Evolutionary conservation across 208 protist genomes (phyloP).

Genomic region (Leishmania braziliensis): DNA sequence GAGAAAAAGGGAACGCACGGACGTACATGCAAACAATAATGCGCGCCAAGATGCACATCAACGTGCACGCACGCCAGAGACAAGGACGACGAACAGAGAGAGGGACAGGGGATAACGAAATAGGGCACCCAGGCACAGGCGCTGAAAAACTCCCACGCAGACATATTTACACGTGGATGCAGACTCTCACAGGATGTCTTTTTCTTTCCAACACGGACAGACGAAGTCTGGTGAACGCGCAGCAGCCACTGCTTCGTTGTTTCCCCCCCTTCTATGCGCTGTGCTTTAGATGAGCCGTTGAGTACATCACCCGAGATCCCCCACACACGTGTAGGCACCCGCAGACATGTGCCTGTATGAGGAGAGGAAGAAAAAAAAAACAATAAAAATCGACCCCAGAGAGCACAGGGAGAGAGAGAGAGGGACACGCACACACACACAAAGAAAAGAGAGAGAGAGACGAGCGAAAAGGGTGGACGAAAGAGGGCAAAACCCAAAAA

Average conservation of each 20-base stretch:
- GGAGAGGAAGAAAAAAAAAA: background rate
- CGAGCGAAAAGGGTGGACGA: background rate
- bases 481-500: conserved; percentile 1
- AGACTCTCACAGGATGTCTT: background rate
- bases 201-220: background rate
- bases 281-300: background rate
- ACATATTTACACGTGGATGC: background rate
- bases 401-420: background rate
- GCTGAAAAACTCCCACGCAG: background rate
- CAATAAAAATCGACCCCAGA: background rate
- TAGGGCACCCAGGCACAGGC: background rate
- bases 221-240: background rate
- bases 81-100: conserved; percentile 1
- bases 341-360: background rate
- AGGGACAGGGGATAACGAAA: background rate
- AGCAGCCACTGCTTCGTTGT: background rate
- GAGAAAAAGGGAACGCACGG: background rate
- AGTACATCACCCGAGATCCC: background rate
- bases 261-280: background rate
- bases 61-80: background rate
- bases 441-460: conserved; percentile 4
- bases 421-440: background rate
- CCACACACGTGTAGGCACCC: background rate
- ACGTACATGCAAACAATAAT: background rate
- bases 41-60: background rate